Evolutionary conservation across 106 monocot genomes (phyloP).

Genomic region (Dendrobium huoshanense): DNA sequence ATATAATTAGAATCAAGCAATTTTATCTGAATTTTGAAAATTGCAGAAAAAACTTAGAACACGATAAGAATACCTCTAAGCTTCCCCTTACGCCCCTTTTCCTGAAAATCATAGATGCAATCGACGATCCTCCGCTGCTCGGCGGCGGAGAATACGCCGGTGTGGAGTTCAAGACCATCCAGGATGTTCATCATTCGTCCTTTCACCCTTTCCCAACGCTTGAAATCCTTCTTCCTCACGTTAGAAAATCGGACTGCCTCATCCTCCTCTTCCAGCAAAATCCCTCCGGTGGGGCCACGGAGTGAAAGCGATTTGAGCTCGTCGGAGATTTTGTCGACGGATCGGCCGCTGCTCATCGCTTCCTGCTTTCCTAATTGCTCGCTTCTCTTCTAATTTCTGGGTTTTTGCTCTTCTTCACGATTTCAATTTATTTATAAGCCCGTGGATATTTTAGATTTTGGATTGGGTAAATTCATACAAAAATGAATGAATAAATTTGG

Average conservation of each 20-base stretch:
- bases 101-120: slow-evolving; percentile 40
- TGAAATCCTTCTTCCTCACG: slow-evolving; percentile 47
- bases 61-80: slow-evolving; percentile 37
- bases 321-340: background rate
- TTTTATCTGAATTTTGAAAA: background rate
- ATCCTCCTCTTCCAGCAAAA: slow-evolving; percentile 8
- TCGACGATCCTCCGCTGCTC: slow-evolving; percentile 52
- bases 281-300: background rate
- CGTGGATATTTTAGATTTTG: too few species aligned
- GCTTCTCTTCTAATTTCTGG: background rate
- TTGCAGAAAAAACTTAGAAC: background rate
- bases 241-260: slow-evolving; percentile 16
- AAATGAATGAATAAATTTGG: too few species aligned
- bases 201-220: slow-evolving; percentile 32
- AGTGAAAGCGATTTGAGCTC: background rate
- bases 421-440: too few species aligned
- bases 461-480: too few species aligned
- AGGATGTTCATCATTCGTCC: slow-evolving; percentile 41
- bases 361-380: background rate
- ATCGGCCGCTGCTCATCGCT: background rate
- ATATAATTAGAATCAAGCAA: background rate
- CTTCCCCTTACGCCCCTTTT: slow-evolving; percentile 21
- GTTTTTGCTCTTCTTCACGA: too few species aligned
- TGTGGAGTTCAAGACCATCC: slow-evolving; percentile 55
- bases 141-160: slow-evolving; percentile 28